Evolutionary conservation across 2,329 filamentous ascomycete genomes (phyloP).

Genomic region (Fusarium sp.): DNA sequence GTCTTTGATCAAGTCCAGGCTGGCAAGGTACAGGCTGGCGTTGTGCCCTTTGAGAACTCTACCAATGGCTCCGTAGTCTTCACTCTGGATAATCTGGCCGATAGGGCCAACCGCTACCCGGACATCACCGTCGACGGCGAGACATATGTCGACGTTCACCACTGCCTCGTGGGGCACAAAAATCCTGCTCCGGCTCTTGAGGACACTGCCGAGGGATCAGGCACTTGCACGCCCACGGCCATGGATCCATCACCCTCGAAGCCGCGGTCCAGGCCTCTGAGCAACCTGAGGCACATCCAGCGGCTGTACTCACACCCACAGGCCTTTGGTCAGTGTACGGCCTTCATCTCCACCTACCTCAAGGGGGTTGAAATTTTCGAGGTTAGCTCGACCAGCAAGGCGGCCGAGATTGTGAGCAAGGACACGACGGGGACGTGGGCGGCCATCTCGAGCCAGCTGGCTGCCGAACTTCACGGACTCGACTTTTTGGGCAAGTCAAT

Average conservation of each 20-base stretch:
- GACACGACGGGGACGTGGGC: constrained; percentile 70
- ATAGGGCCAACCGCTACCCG: constrained; percentile 71
- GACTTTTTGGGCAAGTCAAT: constrained; percentile 76
- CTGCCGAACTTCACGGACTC: constrained; percentile 74
- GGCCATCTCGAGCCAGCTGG: constrained; percentile 81
- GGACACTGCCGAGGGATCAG: constrained; percentile 50
- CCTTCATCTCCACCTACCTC: constrained; percentile 77
- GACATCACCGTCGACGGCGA: constrained; percentile 84
- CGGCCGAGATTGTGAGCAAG: constrained; percentile 79
- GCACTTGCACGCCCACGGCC: constrained; percentile 62
- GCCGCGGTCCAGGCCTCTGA: constrained; percentile 59
- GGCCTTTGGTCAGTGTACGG: constrained; percentile 90
- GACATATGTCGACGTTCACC: constrained; percentile 86
- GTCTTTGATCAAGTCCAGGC: constrained; percentile 83
- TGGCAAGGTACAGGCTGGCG: constrained; percentile 73
- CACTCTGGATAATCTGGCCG: constrained; percentile 89
- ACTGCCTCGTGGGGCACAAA: constrained; percentile 78
- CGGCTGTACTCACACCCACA: constrained; percentile 94
- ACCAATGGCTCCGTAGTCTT: constrained; percentile 93
- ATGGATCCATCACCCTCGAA: constrained; percentile 56
- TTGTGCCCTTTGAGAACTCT: constrained; percentile 96
- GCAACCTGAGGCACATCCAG: constrained; percentile 69
- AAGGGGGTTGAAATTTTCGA: constrained; percentile 83
- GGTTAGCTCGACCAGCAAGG: constrained; percentile 85
- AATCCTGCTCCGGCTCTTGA: constrained; percentile 41